A percentile compares a stretch with the other conserved stretches of the same genome.
Conservation (phyloP, 2,329 filamentous ascomycete genomes). For the Elsinoe necatrix region DNA sequence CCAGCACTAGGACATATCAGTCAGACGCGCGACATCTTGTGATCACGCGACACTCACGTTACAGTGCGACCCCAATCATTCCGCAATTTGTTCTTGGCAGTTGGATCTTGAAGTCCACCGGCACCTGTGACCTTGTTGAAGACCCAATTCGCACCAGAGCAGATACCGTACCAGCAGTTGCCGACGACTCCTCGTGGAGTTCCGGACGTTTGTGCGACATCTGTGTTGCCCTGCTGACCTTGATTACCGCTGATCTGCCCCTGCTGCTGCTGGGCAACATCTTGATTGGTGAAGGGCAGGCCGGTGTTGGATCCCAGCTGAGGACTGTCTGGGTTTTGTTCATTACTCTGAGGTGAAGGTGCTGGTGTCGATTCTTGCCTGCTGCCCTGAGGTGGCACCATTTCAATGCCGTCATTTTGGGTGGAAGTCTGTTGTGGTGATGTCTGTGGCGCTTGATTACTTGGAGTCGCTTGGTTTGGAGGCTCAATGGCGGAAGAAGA, state of each 20-base stretch:
- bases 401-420: background rate
- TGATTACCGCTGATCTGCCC: background rate
- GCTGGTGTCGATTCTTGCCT: background rate
- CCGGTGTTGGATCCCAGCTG: background rate
- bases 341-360: background rate
- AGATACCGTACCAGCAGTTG: background rate
- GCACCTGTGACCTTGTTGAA: slow-evolving; percentile 10
- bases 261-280: background rate
- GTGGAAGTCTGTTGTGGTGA: too few relatives aligned
- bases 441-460: background rate
- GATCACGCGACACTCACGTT: background rate
- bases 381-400: background rate
- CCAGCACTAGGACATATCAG: background rate
- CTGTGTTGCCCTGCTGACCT: background rate
- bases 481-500: background rate
- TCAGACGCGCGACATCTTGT: background rate
- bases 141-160: background rate
- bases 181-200: background rate
- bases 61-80: slow-evolving; percentile 6
- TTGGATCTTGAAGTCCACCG: background rate
- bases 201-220: background rate
- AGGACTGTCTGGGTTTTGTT: background rate
- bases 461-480: background rate
- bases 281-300: background rate
- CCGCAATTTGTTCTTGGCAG: background rate